phyloP scores from a whole-genome alignment of 495 filamentous ascomycete genomes.

The Recurvomyces mirabilis region DNA sequence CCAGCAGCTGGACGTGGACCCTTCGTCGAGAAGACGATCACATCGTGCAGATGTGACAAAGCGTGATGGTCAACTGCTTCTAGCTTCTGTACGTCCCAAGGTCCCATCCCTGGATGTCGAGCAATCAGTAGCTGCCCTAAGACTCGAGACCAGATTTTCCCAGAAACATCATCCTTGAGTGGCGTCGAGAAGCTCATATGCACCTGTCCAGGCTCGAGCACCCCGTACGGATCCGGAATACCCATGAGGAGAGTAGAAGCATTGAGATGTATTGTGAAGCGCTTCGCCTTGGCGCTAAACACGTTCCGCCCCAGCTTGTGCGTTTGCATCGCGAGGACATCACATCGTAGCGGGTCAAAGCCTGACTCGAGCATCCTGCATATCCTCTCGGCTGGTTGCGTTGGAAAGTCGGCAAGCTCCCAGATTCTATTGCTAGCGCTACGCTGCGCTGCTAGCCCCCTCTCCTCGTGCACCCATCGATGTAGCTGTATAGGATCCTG shows the following conservation, averaged over 20 bases:
- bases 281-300: slow-evolving; percentile 44
- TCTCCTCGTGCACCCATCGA: slow-evolving; percentile 1
- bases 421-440: background rate
- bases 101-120: slow-evolving; percentile 68
- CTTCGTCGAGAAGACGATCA: slow-evolving; percentile 70
- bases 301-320: slow-evolving; percentile 42
- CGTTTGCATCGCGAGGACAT: slow-evolving; percentile 48
- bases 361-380: slow-evolving; percentile 17
- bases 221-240: slow-evolving; percentile 63
- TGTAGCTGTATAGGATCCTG: slow-evolving; percentile 3
- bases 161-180: slow-evolving; percentile 41
- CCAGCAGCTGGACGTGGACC: slow-evolving; percentile 62
- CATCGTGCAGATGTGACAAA: slow-evolving; percentile 66
- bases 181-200: slow-evolving; percentile 69
- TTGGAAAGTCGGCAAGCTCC: slow-evolving; percentile 5
- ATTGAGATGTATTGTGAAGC: slow-evolving; percentile 59
- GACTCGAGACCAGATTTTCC: slow-evolving; percentile 48
- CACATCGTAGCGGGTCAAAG: slow-evolving; percentile 42
- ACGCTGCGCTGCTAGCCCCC: background rate
- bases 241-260: slow-evolving; percentile 71
- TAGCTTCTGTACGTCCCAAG: slow-evolving; percentile 72
- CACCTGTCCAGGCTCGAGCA: slow-evolving; percentile 63
- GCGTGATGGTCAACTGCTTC: slow-evolving; percentile 51
- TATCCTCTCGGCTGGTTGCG: background rate
- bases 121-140: slow-evolving; percentile 68